Conservation (phyloP, 2,329 filamentous ascomycete species). For the Bipolaris cookei region DNA sequence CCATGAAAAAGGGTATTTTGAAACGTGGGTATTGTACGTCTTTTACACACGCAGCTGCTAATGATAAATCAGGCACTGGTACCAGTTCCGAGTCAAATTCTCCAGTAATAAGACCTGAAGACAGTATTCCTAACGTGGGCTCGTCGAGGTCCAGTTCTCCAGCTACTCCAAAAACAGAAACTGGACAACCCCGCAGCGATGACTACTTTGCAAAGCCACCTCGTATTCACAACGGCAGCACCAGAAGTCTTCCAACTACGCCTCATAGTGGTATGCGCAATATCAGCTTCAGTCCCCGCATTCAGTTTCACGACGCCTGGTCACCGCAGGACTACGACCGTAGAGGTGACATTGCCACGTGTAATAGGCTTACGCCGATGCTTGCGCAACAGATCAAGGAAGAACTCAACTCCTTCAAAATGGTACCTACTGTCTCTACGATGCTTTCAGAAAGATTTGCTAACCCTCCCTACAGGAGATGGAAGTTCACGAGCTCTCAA, state of each 20-base stretch:
- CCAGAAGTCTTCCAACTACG: conserved; percentile 80
- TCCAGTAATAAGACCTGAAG: conserved; percentile 68
- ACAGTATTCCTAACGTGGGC: conserved; percentile 69
- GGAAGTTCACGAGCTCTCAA: conserved; percentile 98
- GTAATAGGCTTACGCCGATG: conserved; percentile 95
- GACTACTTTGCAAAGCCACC: conserved; percentile 88
- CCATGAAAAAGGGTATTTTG: conserved; percentile 92
- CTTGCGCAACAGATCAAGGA: conserved; percentile 99
- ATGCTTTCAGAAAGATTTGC: conserved; percentile 24
- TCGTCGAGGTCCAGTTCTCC: conserved; percentile 86
- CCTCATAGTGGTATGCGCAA: conserved; percentile 69
- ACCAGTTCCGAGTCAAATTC: conserved; percentile 71
- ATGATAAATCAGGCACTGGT: conserved; percentile 47
- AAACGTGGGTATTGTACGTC: conserved; percentile 69
- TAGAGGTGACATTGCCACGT: conserved; percentile 93
- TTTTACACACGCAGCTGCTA: conserved; percentile 22
- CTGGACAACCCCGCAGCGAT: conserved; percentile 59
- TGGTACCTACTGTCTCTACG: conserved; percentile 65
- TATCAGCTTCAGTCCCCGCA: conserved; percentile 84
- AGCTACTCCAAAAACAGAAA: conserved; percentile 82
- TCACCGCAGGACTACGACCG: conserved; percentile 94
- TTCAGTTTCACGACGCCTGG: conserved; percentile 97
- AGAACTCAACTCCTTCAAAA: conserved; percentile 99
- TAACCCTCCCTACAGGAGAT: conserved; percentile 77
- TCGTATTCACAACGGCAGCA: conserved; percentile 71